Percentiles rank a stretch among this genome's conserved stretches.
Conservation (phyloP, 1,284 basidiomycete species). For the Naganishia cerealis region DNA sequence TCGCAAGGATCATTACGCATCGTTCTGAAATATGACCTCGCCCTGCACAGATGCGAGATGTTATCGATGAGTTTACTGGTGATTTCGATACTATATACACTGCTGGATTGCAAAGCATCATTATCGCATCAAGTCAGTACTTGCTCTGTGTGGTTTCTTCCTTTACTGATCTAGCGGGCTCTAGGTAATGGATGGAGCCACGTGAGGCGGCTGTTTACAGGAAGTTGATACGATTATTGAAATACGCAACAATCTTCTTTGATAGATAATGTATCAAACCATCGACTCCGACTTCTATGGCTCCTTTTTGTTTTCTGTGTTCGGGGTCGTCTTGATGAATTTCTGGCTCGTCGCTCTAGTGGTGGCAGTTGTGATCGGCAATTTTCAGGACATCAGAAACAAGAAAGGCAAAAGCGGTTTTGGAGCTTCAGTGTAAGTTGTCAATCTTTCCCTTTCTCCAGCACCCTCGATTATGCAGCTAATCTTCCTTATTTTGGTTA, state of each 20-base stretch:
- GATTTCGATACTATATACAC: slow-evolving; percentile 90
- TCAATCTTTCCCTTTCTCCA: not conserved
- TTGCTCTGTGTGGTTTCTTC: not conserved
- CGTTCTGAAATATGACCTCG: not conserved
- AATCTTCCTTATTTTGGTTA: not conserved
- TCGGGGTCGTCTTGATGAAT: slow-evolving; percentile 78
- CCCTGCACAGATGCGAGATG: slow-evolving; percentile 58
- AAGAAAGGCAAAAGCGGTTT: slow-evolving; percentile 92
- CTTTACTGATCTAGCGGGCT: not conserved
- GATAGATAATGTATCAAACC: slow-evolving; percentile 79
- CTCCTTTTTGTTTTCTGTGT: slow-evolving; percentile 84
- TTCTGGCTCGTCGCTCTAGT: slow-evolving; percentile 94
- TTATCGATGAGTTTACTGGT: slow-evolving; percentile 70
- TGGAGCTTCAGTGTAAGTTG: slow-evolving; percentile 68
- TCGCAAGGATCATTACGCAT: not conserved
- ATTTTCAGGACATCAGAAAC: slow-evolving; percentile 83
- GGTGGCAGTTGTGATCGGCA: slow-evolving; percentile 90
- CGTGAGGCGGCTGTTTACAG: not conserved
- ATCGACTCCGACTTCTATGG: slow-evolving; percentile 89
- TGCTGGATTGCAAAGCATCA: slow-evolving; percentile 77
- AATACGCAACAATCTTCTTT: slow-evolving; percentile 55
- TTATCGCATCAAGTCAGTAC: slow-evolving; percentile 75
- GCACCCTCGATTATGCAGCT: not conserved
- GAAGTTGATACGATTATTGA: not conserved
- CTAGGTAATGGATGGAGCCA: slow-evolving; percentile 5